A percentile compares a stretch with the other conserved stretches of the same genome.
phyloP scores from a whole-genome alignment of 2,329 filamentous ascomycete genomes.

The Zarea fungicola region DNA sequence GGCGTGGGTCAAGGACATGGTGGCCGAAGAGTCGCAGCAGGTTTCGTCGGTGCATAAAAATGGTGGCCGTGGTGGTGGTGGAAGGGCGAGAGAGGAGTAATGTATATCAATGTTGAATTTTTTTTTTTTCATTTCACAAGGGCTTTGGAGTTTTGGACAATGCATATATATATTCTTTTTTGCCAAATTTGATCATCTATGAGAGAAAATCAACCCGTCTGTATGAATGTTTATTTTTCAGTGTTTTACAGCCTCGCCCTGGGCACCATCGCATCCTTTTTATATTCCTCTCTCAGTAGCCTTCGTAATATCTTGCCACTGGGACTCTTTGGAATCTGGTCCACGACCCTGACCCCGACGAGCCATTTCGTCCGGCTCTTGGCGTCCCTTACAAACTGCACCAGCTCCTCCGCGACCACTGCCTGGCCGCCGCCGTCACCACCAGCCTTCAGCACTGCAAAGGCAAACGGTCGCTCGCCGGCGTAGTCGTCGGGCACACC shows the following conservation, averaged over 20 bases:
- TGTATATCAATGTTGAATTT: no score
- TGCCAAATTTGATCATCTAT: no score
- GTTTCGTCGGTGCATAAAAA: background rate
- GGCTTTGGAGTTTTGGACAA: no score
- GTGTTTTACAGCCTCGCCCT: background rate
- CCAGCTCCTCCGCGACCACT: slow-evolving; percentile 24
- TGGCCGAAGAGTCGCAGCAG: slow-evolving; percentile 14
- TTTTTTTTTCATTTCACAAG: no score
- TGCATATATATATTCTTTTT: no score
- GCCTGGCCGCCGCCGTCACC: slow-evolving; percentile 37
- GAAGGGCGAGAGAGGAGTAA: slow-evolving; percentile 1
- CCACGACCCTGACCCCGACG: slow-evolving; percentile 49
- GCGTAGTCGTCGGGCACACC: slow-evolving; percentile 58
- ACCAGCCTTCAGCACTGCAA: slow-evolving; percentile 61
- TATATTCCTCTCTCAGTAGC: slow-evolving; percentile 7
- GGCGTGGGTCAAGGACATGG: slow-evolving; percentile 49
- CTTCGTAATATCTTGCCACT: slow-evolving; percentile 61
- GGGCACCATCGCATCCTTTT: background rate
- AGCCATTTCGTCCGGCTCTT: slow-evolving; percentile 57
- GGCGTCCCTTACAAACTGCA: slow-evolving; percentile 48
- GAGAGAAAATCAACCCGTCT: no score
- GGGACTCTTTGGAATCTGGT: slow-evolving; percentile 58
- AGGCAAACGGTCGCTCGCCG: slow-evolving; percentile 59
- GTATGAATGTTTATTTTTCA: no score
- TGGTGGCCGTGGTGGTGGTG: background rate